phyloP scores from a whole-genome alignment of 1,139 yeast species.

The Geotrichum restrictum region DNA sequence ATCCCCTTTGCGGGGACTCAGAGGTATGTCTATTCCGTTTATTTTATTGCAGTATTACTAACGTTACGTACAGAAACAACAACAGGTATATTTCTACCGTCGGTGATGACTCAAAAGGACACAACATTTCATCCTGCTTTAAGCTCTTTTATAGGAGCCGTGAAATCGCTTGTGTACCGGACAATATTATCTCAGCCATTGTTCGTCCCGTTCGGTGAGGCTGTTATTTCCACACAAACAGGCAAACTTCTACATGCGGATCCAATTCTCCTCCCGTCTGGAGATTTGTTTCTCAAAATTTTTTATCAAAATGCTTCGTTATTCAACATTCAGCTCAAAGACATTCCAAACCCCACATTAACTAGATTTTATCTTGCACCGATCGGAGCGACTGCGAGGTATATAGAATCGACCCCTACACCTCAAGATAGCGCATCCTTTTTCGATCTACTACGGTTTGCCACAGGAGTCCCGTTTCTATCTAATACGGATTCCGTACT shows the following conservation, averaged over 20 bases:
- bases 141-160: slow-evolving; percentile 57
- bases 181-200: slow-evolving; percentile 48
- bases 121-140: slow-evolving; percentile 45
- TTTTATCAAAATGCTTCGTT: slow-evolving; percentile 26
- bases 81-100: slow-evolving; percentile 38
- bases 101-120: slow-evolving; percentile 38
- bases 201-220: slow-evolving; percentile 45
- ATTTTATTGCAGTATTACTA: neutral
- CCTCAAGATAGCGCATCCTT: slow-evolving; percentile 53
- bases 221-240: slow-evolving; percentile 23
- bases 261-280: slow-evolving; percentile 39
- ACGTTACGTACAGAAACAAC: slow-evolving; percentile 33
- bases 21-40: slow-evolving; percentile 7
- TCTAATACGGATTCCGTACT: slow-evolving; percentile 29
- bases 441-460: slow-evolving; percentile 39
- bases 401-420: slow-evolving; percentile 48
- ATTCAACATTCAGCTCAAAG: slow-evolving; percentile 14
- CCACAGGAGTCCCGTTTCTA: slow-evolving; percentile 6
- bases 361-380: slow-evolving; percentile 67
- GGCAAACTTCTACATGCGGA: slow-evolving; percentile 30
- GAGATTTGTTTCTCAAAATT: slow-evolving; percentile 34
- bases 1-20: slow-evolving; percentile 15
- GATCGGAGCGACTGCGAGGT: slow-evolving; percentile 67
- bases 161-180: slow-evolving; percentile 52
- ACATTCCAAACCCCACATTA: slow-evolving; percentile 27